A percentile compares a stretch with the other conserved stretches of the same genome.
phyloP scores from a whole-genome alignment of 2,329 filamentous ascomycete species.

The Colletotrichum sansevieriae region DNA sequence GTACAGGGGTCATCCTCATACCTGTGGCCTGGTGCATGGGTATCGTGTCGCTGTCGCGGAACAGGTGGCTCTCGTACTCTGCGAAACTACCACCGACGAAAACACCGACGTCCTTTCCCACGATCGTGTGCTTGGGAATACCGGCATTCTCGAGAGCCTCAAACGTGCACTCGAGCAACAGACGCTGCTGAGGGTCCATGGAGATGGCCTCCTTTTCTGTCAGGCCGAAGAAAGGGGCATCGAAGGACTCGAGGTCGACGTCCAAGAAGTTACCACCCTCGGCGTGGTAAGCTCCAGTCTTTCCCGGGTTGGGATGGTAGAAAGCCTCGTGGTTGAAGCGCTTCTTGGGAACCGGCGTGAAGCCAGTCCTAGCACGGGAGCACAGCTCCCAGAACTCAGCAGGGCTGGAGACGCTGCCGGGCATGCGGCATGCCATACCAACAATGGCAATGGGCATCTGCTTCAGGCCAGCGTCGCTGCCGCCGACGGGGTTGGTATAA shows the following conservation, averaged over 20 bases:
- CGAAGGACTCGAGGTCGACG: constrained; percentile 61
- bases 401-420: constrained; percentile 56
- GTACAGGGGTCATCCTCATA: constrained; percentile 44
- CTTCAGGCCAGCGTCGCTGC: constrained; percentile 43
- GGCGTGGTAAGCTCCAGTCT: constrained; percentile 50
- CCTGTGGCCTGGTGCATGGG: constrained; percentile 67
- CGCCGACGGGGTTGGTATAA: constrained; percentile 35
- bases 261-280: constrained; percentile 58
- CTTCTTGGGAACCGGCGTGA: constrained; percentile 57
- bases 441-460: constrained; percentile 61
- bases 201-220: constrained; percentile 63
- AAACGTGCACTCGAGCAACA: constrained; percentile 66
- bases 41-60: constrained; percentile 60
- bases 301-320: constrained; percentile 59
- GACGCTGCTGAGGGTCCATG: constrained; percentile 68
- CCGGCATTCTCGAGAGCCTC: constrained; percentile 68
- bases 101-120: constrained; percentile 63
- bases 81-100: constrained; percentile 62
- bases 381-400: constrained; percentile 61
- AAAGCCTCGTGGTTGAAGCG: constrained; percentile 60
- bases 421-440: constrained; percentile 62
- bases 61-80: constrained; percentile 62
- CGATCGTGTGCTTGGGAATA: constrained; percentile 60
- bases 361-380: constrained; percentile 56
- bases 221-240: constrained; percentile 66